Conservation (phyloP, 2,329 filamentous ascomycete species). For the Colletotrichum cereale region DNA sequence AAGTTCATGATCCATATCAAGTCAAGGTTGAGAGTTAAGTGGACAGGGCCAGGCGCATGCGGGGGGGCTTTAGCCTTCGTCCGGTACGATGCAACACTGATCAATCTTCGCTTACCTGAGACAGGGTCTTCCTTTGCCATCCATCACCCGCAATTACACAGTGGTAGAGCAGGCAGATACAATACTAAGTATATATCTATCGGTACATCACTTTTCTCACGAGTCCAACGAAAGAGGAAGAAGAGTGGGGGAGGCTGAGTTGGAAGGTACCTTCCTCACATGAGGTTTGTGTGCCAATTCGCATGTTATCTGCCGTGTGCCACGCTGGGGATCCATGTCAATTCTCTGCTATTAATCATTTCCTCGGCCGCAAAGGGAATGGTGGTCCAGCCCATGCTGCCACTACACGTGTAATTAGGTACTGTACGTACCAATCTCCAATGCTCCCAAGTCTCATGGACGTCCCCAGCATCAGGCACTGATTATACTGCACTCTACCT, state of each 20-base stretch:
- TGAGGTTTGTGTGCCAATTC: neutral
- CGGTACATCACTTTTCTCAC: neutral
- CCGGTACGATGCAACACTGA: constrained; percentile 6
- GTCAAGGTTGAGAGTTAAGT: neutral
- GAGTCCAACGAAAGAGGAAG: neutral
- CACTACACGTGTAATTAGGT: neutral
- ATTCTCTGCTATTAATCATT: constrained; percentile 29
- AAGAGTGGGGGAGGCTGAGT: neutral
- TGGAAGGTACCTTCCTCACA: no score
- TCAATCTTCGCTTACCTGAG: neutral
- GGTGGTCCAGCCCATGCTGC: constrained; percentile 24
- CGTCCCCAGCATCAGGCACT: neutral
- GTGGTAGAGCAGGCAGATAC: neutral
- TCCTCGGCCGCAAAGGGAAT: constrained; percentile 28
- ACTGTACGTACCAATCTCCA: neutral
- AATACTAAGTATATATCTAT: neutral
- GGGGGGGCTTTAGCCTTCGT: neutral
- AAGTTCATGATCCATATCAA: constrained; percentile 9
- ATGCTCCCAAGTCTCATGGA: neutral
- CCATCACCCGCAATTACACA: neutral
- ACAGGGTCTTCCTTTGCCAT: neutral
- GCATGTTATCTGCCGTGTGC: neutral
- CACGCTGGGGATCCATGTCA: constrained; percentile 26
- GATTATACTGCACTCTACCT: neutral
- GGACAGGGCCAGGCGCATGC: neutral